A percentile compares a stretch with the other conserved stretches of the same genome.
Conservation (phyloP, 139 green algal species). For the Chlamydomonas sp. region DNA sequence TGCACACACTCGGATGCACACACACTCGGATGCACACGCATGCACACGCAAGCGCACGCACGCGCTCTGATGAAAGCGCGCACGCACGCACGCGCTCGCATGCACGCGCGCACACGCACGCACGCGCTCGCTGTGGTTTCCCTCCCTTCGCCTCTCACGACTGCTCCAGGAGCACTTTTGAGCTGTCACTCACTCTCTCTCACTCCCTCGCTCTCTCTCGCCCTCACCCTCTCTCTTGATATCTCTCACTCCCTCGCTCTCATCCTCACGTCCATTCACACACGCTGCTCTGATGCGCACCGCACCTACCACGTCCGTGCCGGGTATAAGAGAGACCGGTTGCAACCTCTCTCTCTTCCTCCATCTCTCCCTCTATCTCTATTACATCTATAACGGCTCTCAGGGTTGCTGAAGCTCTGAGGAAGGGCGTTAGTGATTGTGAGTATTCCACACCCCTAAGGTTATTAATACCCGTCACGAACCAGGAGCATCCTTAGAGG, state of each 20-base stretch:
- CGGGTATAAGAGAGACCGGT: constrained; percentile 19
- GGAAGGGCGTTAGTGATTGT: too few species aligned
- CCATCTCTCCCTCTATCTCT: too few species aligned
- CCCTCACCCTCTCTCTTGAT: too few species aligned
- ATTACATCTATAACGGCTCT: too few species aligned
- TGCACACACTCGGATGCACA: too few species aligned
- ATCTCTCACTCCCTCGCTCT: neutral
- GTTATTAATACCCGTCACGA: too few species aligned
- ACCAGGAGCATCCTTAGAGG: too few species aligned
- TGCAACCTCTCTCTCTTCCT: neutral
- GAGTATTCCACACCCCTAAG: too few species aligned
- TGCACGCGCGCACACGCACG: too few species aligned
- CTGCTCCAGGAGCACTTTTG: neutral
- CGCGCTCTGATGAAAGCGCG: neutral
- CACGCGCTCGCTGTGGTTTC: constrained; percentile 16
- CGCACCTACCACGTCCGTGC: constrained; percentile 40
- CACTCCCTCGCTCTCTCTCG: too few species aligned
- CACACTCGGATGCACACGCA: neutral
- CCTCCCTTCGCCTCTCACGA: constrained; percentile 12
- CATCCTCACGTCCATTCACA: neutral
- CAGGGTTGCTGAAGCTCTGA: too few species aligned
- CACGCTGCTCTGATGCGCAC: neutral
- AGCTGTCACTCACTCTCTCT: neutral
- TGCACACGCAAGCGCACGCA: neutral
- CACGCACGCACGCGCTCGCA: too few species aligned